These are phyloP conservation scores for Leptographium flavum DNA, from an alignment of 2,329 filamentous ascomycete genomes.

Conservation along the genomic window DNA sequence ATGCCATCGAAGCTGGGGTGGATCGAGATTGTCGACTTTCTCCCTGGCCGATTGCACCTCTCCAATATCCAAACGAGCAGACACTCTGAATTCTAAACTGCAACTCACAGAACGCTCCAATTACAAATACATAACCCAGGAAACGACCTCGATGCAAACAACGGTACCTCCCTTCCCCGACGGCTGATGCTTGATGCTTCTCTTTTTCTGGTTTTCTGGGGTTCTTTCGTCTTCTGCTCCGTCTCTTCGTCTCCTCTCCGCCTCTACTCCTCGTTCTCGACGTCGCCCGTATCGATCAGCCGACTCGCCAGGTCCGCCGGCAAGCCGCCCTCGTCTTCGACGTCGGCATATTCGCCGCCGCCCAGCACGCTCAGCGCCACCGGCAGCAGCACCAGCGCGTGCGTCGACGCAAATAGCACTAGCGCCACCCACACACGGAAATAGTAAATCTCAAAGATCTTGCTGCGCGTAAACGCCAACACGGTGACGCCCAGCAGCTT, in stretches of 20 bases:
- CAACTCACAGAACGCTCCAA: no score
- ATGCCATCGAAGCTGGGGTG: no score
- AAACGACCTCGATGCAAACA: no score
- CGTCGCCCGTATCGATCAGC: conserved; percentile 47
- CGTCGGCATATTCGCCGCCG: conserved; percentile 76
- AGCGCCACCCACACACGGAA: conserved; percentile 93
- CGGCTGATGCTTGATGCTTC: no score
- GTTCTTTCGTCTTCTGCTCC: no score
- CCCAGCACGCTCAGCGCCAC: conserved; percentile 78
- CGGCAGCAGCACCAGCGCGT: conserved; percentile 82
- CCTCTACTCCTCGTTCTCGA: conserved; percentile 55
- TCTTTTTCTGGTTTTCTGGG: no score
- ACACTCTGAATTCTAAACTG: no score
- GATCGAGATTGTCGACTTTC: no score
- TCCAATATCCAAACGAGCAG: no score
- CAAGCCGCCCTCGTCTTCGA: conserved; percentile 73
- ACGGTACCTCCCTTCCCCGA: no score
- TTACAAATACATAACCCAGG: no score
- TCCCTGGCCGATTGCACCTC: no score
- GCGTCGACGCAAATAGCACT: conserved; percentile 74
- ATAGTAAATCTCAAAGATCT: conserved; percentile 99
- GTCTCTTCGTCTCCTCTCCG: neutral
- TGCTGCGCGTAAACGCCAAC: conserved; percentile 84
- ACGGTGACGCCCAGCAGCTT: conserved; percentile 88
- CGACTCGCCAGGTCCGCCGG: conserved; percentile 71